phyloP scores from a whole-genome alignment of 1,284 basidiomycete genomes.

The Pisolithus thermaeus region DNA sequence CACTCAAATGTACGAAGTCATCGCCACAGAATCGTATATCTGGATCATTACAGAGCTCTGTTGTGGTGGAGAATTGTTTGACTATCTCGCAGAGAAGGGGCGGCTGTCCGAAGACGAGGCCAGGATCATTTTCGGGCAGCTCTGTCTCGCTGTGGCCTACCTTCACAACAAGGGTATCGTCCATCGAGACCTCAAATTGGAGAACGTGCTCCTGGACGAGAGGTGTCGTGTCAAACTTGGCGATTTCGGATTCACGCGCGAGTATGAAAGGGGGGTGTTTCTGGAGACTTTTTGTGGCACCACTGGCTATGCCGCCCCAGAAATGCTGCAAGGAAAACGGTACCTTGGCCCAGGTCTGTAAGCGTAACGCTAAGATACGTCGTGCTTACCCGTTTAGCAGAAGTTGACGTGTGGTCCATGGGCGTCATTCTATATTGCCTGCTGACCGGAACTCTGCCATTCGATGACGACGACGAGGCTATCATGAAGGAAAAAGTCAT shows the following conservation, averaged over 20 bases:
- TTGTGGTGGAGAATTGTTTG: constrained; percentile 93
- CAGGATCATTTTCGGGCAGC: constrained; percentile 83
- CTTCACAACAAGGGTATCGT: constrained; percentile 89
- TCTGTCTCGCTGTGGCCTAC: constrained; percentile 94
- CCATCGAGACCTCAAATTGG: constrained; percentile 93
- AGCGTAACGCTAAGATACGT: not conserved
- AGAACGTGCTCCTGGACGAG: constrained; percentile 91
- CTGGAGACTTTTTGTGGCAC: constrained; percentile 98
- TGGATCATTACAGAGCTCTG: constrained; percentile 99
- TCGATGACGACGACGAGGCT: constrained; percentile 93
- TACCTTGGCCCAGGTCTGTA: constrained; percentile 82
- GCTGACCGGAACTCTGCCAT: constrained; percentile 90
- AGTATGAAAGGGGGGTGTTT: constrained; percentile 79
- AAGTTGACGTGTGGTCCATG: constrained; percentile 97
- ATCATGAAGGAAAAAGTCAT: constrained; percentile 88
- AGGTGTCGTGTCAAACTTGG: constrained; percentile 85
- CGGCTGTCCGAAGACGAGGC: constrained; percentile 81
- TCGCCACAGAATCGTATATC: constrained; percentile 91
- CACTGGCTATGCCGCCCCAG: constrained; percentile 91
- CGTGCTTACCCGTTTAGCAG: constrained; percentile 34
- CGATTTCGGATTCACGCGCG: constrained; percentile 95
- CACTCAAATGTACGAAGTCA: constrained; percentile 95
- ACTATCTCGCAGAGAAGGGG: constrained; percentile 95
- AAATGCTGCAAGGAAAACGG: constrained; percentile 87
- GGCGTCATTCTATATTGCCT: constrained; percentile 95